Conservation (phyloP, 73 alveolate genomes). For the Blepharisma stoltei region DNA sequence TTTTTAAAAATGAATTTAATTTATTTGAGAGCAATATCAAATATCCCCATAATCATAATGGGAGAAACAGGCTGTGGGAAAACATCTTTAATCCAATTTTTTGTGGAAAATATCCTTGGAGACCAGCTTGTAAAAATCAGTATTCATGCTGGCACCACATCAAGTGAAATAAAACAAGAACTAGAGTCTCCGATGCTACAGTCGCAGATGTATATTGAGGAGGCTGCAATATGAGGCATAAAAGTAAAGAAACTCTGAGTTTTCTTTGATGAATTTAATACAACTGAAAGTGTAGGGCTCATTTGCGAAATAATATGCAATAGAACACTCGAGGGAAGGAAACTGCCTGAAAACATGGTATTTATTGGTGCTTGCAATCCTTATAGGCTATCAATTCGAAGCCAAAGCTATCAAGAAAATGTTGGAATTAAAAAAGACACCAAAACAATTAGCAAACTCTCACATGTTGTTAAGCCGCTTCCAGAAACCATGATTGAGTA, state of each 20-base stretch:
- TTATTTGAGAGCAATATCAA: neutral
- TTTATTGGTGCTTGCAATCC: conserved; percentile 31
- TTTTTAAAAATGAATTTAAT: conserved; percentile 22
- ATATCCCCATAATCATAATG: conserved; percentile 15
- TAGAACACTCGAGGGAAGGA: neutral
- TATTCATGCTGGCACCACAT: conserved; percentile 22
- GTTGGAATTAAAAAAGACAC: conserved; percentile 21
- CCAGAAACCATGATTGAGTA: conserved; percentile 18
- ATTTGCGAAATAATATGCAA: conserved; percentile 8
- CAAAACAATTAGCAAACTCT: neutral
- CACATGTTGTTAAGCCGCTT: conserved; percentile 7
- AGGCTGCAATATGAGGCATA: too few species aligned
- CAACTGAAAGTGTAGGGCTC: neutral
- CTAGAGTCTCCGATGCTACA: neutral
- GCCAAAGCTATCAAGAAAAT: neutral
- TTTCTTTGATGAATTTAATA: conserved; percentile 31
- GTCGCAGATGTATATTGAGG: neutral
- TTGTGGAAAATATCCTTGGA: neutral
- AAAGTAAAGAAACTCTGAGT: conserved; percentile 28
- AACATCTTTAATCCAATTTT: conserved; percentile 2
- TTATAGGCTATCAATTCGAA: neutral
- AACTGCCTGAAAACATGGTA: neutral
- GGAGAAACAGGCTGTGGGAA: conserved; percentile 31
- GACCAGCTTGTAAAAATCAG: neutral
- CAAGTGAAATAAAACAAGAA: neutral